These are phyloP conservation scores for Penicillium expansum DNA, from an alignment of 2,329 filamentous ascomycete genomes.

Conservation along the genomic window DNA sequence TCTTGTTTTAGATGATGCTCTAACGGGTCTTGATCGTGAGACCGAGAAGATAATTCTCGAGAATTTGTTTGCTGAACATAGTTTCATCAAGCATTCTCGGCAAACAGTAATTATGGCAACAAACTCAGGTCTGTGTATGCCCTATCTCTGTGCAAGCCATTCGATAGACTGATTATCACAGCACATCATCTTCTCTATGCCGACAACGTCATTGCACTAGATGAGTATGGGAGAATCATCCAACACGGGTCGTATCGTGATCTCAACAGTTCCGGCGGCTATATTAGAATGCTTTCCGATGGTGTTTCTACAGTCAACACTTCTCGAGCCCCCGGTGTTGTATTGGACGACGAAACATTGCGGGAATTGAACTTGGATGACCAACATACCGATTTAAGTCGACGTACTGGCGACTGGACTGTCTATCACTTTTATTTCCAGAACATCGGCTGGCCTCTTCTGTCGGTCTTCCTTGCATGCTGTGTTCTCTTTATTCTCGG, in stretches of 20 bases:
- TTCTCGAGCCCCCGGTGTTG: constrained; percentile 6
- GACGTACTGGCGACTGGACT: constrained; percentile 34
- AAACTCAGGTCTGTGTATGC: constrained; percentile 21
- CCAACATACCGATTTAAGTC: constrained; percentile 15
- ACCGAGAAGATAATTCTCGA: constrained; percentile 44
- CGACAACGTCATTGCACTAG: constrained; percentile 32
- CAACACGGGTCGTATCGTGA: constrained; percentile 31
- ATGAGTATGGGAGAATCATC: constrained; percentile 25
- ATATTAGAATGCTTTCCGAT: constrained; percentile 10
- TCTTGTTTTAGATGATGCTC: constrained; percentile 47
- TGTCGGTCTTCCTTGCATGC: constrained; percentile 15
- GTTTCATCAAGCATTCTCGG: constrained; percentile 35
- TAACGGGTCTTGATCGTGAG: constrained; percentile 45
- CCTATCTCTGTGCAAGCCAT: neutral
- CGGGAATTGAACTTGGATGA: constrained; percentile 23
- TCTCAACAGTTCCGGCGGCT: constrained; percentile 22
- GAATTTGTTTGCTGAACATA: constrained; percentile 40
- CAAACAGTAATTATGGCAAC: constrained; percentile 36
- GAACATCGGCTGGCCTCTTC: constrained; percentile 24
- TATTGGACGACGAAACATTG: constrained; percentile 20
- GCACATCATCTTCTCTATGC: constrained; percentile 28
- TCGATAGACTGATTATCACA: constrained; percentile 1
- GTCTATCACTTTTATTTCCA: constrained; percentile 34
- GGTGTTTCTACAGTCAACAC: neutral
- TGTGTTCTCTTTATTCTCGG: constrained; percentile 25